Evolutionary conservation across 805 yeast genomes (phyloP).

Genomic region (Priceomyces fermenticarens): DNA sequence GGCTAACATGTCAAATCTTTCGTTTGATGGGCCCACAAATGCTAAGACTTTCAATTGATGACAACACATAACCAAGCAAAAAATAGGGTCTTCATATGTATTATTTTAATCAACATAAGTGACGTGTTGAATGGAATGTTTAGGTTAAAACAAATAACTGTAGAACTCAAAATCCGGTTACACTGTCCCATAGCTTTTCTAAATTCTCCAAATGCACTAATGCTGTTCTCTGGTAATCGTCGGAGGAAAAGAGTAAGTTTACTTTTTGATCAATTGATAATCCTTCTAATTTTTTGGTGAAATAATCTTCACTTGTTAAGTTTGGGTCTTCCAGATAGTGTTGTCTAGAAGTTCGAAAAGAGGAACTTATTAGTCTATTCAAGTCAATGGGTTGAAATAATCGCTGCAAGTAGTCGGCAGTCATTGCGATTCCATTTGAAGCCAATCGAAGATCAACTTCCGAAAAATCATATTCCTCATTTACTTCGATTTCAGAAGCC

Average conservation of each 20-base stretch:
- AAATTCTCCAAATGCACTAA: slow-evolving; percentile 9
- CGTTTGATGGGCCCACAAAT: slow-evolving; percentile 22
- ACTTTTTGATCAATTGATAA: slow-evolving; percentile 17
- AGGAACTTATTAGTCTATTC: background rate
- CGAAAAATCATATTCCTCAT: slow-evolving; percentile 48
- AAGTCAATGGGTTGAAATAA: slow-evolving; percentile 20
- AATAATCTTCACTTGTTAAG: slow-evolving; percentile 2
- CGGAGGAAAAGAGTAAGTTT: slow-evolving; percentile 6
- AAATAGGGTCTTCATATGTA: no score
- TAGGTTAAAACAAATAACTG: background rate
- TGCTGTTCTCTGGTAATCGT: slow-evolving; percentile 3
- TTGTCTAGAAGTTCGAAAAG: slow-evolving; percentile 1
- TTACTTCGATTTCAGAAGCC: slow-evolving; percentile 46
- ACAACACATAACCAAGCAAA: background rate
- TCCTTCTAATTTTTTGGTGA: slow-evolving; percentile 6
- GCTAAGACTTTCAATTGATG: slow-evolving; percentile 21
- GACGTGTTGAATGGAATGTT: background rate
- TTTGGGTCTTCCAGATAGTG: slow-evolving; percentile 6
- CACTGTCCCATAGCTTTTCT: slow-evolving; percentile 15
- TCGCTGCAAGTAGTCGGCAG: slow-evolving; percentile 20
- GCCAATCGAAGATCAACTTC: slow-evolving; percentile 32
- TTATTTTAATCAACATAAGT: background rate
- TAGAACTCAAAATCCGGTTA: background rate
- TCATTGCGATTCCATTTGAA: slow-evolving; percentile 22
- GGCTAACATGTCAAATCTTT: slow-evolving; percentile 11